Evolutionary conservation across 495 filamentous ascomycete species (phyloP), one percentile per base, ranked within the genome.

Genomic region (Daldinia loculata): DNA sequence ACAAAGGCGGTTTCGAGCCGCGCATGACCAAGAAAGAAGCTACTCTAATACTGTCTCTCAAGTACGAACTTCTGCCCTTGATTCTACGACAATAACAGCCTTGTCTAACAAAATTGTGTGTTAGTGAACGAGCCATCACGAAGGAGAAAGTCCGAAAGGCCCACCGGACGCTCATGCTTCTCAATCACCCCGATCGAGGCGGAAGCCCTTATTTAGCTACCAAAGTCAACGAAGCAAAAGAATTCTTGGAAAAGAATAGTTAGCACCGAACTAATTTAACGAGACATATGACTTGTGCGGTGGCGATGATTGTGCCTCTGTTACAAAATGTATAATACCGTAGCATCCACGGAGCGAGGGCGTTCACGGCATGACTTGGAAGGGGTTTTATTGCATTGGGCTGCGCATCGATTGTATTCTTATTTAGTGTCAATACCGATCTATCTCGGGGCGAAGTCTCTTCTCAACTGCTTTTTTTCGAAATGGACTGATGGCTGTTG

Each of bases 161-260:
- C 71, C 95, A 99, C 83, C 89, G 95, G 36, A 93, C 92, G 66
- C 89, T 98, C 57, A 99, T 99, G 95, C 87, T 99, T 58, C 84
- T 96, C 67, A 99, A 99, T 82, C 95, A 99, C 81, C 95, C 95
- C 32, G 95, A 99, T 81, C 92, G 95, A 69, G 95, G 95, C 58
- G 95, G 95, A 19, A 97, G 94, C 78, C 95, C 95, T 32, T 99
- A 98, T 79, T 79, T 99, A 61, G 95, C 95, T 8, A 97, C 93
- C 51, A 99, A 99, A 79, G 91, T 98, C 78, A 98, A 98, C 80
- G 95, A 98, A 80, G 95, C 95, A 43, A 98, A 98, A 80, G 95
- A 98, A 79, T 90, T 98, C 70, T 77, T 98, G 74, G 95, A 98
- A 79, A 98, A 97, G 83, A 84, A 60, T 32, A 56, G 70, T 2